Evolutionary conservation across 2,329 filamentous ascomycete species (phyloP).

Genomic region (Camillea tinctor): DNA sequence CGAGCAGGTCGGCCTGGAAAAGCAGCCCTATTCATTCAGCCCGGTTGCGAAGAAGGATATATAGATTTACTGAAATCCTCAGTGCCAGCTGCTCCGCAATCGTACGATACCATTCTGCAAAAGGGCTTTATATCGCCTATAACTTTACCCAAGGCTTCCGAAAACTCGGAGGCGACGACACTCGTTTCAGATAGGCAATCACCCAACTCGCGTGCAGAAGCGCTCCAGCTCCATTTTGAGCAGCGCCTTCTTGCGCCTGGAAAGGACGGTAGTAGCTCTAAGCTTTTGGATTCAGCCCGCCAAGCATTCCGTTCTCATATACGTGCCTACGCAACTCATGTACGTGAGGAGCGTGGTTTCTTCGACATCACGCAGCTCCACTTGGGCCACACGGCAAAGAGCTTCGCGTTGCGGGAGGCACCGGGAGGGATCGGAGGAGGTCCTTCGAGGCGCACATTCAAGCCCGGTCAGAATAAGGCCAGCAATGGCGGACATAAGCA

Average conservation of each 20-base stretch:
- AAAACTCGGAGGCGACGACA: conserved; percentile 59
- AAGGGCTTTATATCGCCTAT: conserved; percentile 63
- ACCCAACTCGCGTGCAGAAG: conserved; percentile 51
- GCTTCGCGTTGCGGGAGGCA: conserved; percentile 84
- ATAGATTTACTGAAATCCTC: conserved; percentile 65
- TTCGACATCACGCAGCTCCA: conserved; percentile 94
- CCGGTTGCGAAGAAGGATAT: conserved; percentile 90
- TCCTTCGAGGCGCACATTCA: conserved; percentile 44
- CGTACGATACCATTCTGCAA: conserved; percentile 58
- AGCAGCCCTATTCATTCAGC: conserved; percentile 84
- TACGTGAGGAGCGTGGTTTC: conserved; percentile 76
- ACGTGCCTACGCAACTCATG: conserved; percentile 91
- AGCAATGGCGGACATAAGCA: conserved; percentile 34
- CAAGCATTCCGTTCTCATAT: conserved; percentile 90
- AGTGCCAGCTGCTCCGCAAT: conserved; percentile 47
- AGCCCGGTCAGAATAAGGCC: conserved; percentile 35
- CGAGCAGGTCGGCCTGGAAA: conserved; percentile 87
- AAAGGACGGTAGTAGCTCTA: conserved; percentile 30
- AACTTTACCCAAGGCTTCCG: conserved; percentile 56
- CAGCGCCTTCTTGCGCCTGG: conserved; percentile 51
- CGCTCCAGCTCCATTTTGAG: conserved; percentile 59
- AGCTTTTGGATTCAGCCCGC: conserved; percentile 75
- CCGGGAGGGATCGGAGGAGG: conserved; percentile 75
- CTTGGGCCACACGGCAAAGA: conserved; percentile 90
- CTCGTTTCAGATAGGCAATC: conserved; percentile 41